These are phyloP conservation scores for Stachybotrys chlorohalonatus DNA, from an alignment of 2,329 filamentous ascomycete genomes.

Conservation along the genomic window DNA sequence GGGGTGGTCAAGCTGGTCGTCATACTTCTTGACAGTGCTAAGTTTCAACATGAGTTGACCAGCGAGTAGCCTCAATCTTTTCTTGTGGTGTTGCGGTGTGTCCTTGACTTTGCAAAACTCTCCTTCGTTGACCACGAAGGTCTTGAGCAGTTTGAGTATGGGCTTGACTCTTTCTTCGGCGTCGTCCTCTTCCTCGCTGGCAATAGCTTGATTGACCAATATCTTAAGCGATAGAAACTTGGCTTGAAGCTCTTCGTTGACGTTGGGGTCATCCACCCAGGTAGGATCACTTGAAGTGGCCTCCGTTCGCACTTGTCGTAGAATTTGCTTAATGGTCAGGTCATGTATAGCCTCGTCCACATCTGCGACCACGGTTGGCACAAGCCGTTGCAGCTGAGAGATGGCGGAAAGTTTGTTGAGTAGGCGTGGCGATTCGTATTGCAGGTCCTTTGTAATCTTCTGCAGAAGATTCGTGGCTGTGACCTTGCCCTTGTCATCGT, in stretches of 20 bases:
- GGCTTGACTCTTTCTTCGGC: conserved; percentile 53
- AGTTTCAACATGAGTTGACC: conserved; percentile 78
- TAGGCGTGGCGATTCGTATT: conserved; percentile 64
- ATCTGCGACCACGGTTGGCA: conserved; percentile 63
- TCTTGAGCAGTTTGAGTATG: conserved; percentile 72
- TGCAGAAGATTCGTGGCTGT: conserved; percentile 76
- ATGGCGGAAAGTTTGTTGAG: conserved; percentile 65
- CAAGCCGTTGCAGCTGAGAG: conserved; percentile 67
- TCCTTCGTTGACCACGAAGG: conserved; percentile 64
- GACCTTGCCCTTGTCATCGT: conserved; percentile 66
- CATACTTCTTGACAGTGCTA: conserved; percentile 66
- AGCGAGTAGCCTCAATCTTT: conserved; percentile 72
- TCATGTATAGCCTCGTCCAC: conserved; percentile 69
- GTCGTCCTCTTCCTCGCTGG: conserved; percentile 38
- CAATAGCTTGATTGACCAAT: conserved; percentile 76
- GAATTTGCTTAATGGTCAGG: conserved; percentile 64
- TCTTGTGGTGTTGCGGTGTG: conserved; percentile 69
- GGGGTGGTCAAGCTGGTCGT: conserved; percentile 60
- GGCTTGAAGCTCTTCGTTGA: conserved; percentile 74
- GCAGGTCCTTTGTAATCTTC: conserved; percentile 65
- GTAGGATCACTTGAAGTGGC: conserved; percentile 45
- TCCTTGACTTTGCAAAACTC: conserved; percentile 68
- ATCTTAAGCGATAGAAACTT: conserved; percentile 80
- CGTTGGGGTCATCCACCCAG: conserved; percentile 58
- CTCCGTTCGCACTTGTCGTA: conserved; percentile 61